Percentiles rank a stretch among this genome's conserved stretches.
These are phyloP conservation scores for Amaranthus cruentus DNA, from an alignment of 148 eudicot species.

Conservation along the genomic window DNA sequence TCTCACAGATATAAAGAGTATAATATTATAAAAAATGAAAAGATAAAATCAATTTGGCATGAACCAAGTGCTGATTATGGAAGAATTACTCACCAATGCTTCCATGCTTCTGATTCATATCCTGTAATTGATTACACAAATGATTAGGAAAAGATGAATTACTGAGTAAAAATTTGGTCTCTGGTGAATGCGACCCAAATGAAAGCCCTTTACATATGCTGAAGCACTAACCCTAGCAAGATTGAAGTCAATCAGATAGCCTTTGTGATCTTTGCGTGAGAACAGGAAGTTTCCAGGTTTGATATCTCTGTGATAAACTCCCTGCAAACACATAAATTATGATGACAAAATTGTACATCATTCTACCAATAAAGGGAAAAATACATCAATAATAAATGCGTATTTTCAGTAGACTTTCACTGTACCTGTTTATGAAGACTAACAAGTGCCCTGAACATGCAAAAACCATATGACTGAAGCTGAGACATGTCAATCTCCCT, in stretches of 20 bases:
- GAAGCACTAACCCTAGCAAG: conserved; percentile 68
- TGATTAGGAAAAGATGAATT: conserved; percentile 2
- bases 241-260: conserved; percentile 90
- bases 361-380: neutral
- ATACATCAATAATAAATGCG: too few species aligned
- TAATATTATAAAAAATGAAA: neutral
- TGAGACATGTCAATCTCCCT: conserved; percentile 57
- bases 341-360: neutral
- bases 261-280: conserved; percentile 54
- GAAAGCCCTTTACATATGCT: neutral
- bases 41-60: neutral
- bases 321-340: conserved; percentile 43
- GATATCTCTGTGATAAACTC: conserved; percentile 87
- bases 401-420: neutral
- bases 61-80: neutral
- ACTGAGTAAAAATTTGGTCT: neutral
- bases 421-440: conserved; percentile 85
- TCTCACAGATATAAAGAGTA: too few species aligned
- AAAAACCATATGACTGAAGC: conserved; percentile 87
- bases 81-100: conserved; percentile 39
- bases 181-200: neutral
- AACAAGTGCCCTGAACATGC: conserved; percentile 88
- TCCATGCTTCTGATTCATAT: conserved; percentile 57
- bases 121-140: conserved; percentile 41
- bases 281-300: conserved; percentile 97